phyloP scores from a whole-genome alignment of 495 filamentous ascomycete genomes.

The Haplographium delicatum region DNA sequence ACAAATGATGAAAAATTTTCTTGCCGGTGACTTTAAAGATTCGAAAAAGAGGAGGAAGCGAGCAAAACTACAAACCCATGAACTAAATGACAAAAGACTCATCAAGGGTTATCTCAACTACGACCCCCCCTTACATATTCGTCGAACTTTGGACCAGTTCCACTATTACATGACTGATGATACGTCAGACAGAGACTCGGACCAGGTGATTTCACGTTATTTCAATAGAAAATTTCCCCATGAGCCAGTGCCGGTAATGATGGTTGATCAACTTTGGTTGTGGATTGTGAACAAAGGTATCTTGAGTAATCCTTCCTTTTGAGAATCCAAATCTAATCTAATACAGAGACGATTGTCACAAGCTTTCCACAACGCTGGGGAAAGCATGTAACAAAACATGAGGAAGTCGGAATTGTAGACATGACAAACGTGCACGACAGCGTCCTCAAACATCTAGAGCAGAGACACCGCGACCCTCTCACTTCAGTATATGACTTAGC shows the following conservation, averaged over 20 bases:
- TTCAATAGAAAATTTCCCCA: conserved; percentile 4
- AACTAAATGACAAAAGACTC: neutral
- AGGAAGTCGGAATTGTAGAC: neutral
- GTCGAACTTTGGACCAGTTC: conserved; percentile 2
- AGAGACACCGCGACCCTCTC: neutral
- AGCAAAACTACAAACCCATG: neutral
- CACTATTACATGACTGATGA: neutral
- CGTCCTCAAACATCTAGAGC: neutral
- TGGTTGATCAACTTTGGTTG: neutral
- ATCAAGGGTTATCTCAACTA: conserved; percentile 1
- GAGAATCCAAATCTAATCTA: too few species aligned
- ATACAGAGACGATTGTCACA: neutral
- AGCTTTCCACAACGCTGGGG: neutral
- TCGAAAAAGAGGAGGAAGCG: neutral
- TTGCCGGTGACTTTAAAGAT: too few species aligned
- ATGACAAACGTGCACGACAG: neutral
- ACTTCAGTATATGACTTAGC: neutral
- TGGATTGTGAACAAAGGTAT: neutral
- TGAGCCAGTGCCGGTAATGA: neutral
- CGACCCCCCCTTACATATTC: conserved; percentile 2
- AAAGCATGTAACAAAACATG: neutral
- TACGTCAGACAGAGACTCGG: neutral
- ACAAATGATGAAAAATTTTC: too few species aligned
- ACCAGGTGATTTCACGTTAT: neutral
- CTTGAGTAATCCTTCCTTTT: too few species aligned